Evolutionary conservation across 2,329 filamentous ascomycete species (phyloP).

Genomic region (Orbilia quercus): DNA sequence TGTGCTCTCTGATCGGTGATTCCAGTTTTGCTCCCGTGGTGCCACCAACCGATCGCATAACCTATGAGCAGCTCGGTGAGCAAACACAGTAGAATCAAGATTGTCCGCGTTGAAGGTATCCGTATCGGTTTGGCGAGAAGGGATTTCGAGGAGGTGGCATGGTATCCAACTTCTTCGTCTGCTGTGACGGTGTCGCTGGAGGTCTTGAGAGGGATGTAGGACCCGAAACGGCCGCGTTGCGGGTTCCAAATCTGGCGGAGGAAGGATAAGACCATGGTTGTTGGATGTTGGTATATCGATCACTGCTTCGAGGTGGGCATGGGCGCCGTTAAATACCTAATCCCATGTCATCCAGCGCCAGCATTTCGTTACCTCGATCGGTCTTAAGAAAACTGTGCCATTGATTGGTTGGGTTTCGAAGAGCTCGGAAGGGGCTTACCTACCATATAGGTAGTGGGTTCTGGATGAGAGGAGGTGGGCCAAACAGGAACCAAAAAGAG

Average conservation of each 20-base stretch:
- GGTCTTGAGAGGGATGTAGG: slow-evolving; percentile 11
- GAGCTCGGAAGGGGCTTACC: too few relatives aligned
- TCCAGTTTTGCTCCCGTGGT: neutral
- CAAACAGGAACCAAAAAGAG: too few relatives aligned
- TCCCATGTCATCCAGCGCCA: too few relatives aligned
- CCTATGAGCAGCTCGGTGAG: slow-evolving; percentile 10
- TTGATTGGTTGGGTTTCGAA: too few relatives aligned
- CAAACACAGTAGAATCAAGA: slow-evolving; percentile 10
- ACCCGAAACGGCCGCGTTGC: neutral
- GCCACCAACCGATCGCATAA: slow-evolving; percentile 18
- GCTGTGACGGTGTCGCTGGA: neutral
- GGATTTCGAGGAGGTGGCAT: neutral
- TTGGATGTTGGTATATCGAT: neutral
- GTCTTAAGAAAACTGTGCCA: too few relatives aligned
- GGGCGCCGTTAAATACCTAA: too few relatives aligned
- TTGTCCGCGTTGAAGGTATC: neutral
- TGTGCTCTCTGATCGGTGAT: too few relatives aligned
- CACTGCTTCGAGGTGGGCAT: too few relatives aligned
- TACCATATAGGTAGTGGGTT: too few relatives aligned
- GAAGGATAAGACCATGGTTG: neutral
- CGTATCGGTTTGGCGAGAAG: neutral
- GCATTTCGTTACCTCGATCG: too few relatives aligned
- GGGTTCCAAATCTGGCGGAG: neutral
- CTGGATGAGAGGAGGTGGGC: too few relatives aligned
- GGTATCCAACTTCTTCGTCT: slow-evolving; percentile 4